Evolutionary conservation across 1,284 basidiomycete species (phyloP), one percentile per base, ranked within the genome.

Genomic region (Ustilago loliicola): DNA sequence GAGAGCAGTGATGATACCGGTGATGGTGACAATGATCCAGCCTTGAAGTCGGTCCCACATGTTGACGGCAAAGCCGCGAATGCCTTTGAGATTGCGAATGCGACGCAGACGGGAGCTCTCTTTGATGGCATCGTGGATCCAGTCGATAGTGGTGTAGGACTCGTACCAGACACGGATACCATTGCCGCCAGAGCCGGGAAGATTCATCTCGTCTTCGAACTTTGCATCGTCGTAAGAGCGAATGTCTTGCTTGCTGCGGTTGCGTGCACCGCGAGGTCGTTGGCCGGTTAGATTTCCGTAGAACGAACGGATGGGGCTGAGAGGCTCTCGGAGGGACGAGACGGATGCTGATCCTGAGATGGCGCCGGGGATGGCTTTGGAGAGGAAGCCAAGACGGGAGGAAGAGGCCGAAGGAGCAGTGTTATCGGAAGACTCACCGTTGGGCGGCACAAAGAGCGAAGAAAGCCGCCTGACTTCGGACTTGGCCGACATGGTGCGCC

Each of bases 11-110:
- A 82, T 21, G 50, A 83, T 62, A 56, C 82, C 82, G 34, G 89
- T 85, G 57, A 96, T 89, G 1, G 94, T 94, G 56, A 96, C 94
- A 48, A 96, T 91, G 61, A 97, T 86, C 96, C 96, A 98, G 32
- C 80, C 80, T 68, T 95, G 89, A 77, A 91, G 90, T 68, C 93
- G 91, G 88, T 99, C 96, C 83, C 93, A 89, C 7, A 89, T 87
- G 57, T 94, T 91, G n/a, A 89, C 88, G 38, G 93, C 74, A 50
- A 89, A 89, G 1, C 95, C 93, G 19, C 94, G 90, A 30, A 92
- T 25, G 0, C 87, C 87, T 2, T 70, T 69, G 32, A 84, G 70
- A 10, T 59, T 66, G 21, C 84, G 78, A 19, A 88, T 81, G 48
- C 82, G 80, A 27, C 85, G 81, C 13, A 85, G 68, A 27, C 87